phyloP scores from a whole-genome alignment of 805 yeast genomes.

The Candida xiaguanensis region DNA sequence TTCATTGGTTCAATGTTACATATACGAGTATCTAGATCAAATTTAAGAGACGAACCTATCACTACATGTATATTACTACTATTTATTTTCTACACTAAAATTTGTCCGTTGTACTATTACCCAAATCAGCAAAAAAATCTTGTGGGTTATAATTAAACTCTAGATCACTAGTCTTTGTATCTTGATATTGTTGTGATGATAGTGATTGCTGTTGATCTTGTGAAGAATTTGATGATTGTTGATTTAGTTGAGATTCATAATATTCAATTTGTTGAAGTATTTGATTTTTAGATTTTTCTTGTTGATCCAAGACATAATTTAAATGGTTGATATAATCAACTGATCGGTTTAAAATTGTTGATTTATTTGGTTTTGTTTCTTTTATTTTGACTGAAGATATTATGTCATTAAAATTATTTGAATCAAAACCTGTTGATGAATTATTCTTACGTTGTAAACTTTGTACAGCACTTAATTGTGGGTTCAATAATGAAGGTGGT shows the following conservation, averaged over 20 bases:
- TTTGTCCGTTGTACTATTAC: constrained; percentile 1
- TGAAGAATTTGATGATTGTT: constrained; percentile 1
- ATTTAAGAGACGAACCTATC: too few relatives aligned
- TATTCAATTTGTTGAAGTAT: constrained; percentile 6
- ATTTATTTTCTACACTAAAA: constrained; percentile 4
- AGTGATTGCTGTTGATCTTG: not conserved
- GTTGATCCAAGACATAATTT: constrained; percentile 55
- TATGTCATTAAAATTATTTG: constrained; percentile 33
- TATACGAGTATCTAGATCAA: too few relatives aligned
- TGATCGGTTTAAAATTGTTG: constrained; percentile 68
- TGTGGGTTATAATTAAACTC: constrained; percentile 8
- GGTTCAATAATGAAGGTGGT: constrained; percentile 67
- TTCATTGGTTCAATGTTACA: too few relatives aligned
- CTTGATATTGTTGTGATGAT: not conserved
- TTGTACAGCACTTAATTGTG: constrained; percentile 41
- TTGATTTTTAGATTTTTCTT: constrained; percentile 41
- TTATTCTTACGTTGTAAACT: constrained; percentile 32
- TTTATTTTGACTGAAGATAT: constrained; percentile 42
- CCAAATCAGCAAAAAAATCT: constrained; percentile 9
- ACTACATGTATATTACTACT: not conserved
- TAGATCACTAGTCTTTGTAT: not conserved
- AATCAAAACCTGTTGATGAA: constrained; percentile 13
- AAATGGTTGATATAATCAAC: constrained; percentile 76
- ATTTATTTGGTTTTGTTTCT: constrained; percentile 79
- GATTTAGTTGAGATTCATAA: constrained; percentile 1